Percentiles rank a stretch among this genome's conserved stretches.
Evolutionary conservation across 2,329 filamentous ascomycete genomes (phyloP).

Genomic region (Alternaria gaisen): DNA sequence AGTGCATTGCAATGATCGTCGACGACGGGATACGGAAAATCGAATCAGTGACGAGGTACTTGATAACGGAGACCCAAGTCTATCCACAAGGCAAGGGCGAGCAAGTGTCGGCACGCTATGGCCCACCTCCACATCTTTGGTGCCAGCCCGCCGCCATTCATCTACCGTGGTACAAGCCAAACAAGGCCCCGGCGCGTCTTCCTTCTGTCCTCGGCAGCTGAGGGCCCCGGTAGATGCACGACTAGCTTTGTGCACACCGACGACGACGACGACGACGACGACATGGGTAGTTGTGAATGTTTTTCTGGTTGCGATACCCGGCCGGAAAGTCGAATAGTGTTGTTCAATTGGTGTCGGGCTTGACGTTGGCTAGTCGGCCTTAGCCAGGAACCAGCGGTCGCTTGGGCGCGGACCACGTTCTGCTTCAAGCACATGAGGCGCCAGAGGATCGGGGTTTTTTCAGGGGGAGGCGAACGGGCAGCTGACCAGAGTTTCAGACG

Average conservation of each 20-base stretch:
- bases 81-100: too few species aligned
- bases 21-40: neutral
- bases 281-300: too few species aligned
- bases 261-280: too few species aligned
- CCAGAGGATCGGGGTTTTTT: slow-evolving; percentile 8
- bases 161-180: too few species aligned
- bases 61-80: neutral
- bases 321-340: slow-evolving; percentile 1
- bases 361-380: slow-evolving; percentile 10
- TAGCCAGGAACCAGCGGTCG: slow-evolving; percentile 23
- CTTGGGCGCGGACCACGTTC: slow-evolving; percentile 10
- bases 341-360: neutral
- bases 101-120: too few species aligned
- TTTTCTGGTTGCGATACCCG: rapidly evolving
- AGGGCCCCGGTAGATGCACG: too few species aligned
- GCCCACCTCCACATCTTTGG: too few species aligned
- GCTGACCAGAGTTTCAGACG: slow-evolving; percentile 26
- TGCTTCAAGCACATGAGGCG: slow-evolving; percentile 8
- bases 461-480: slow-evolving; percentile 20
- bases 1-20: neutral
- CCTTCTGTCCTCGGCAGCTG: too few species aligned
- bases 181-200: too few species aligned
- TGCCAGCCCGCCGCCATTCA: too few species aligned
- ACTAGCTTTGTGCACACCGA: too few species aligned
- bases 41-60: neutral